These are phyloP conservation scores for Canna indica DNA, from an alignment of 176 grass and related monocot genomes.

Conservation along the genomic window DNA sequence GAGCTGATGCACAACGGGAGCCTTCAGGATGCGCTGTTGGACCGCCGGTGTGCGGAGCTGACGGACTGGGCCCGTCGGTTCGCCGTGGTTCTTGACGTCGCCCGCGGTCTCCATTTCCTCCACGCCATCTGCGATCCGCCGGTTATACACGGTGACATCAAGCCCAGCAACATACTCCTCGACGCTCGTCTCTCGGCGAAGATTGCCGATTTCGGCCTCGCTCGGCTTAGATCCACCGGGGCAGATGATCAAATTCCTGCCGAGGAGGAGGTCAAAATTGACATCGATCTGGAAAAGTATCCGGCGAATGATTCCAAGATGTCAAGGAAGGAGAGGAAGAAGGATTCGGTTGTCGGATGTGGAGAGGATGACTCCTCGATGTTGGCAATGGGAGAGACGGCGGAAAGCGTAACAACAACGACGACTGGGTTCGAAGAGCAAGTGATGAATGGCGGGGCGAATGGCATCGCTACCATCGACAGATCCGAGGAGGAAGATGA, in stretches of 20 bases:
- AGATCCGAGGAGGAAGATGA: constrained; percentile 58
- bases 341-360: neutral
- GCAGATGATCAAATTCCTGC: constrained; percentile 29
- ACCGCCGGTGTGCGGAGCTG: constrained; percentile 52
- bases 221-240: constrained; percentile 36
- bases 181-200: constrained; percentile 54
- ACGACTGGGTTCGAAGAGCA: constrained; percentile 4
- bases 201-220: constrained; percentile 87
- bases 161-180: constrained; percentile 92
- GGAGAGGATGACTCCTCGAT: constrained; percentile 12
- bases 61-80: constrained; percentile 56
- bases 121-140: constrained; percentile 65
- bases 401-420: constrained; percentile 19
- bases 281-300: constrained; percentile 30
- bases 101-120: constrained; percentile 65
- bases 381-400: constrained; percentile 7
- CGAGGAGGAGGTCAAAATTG: constrained; percentile 21
- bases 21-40: constrained; percentile 84
- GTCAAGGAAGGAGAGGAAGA: neutral
- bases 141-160: constrained; percentile 85
- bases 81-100: constrained; percentile 66
- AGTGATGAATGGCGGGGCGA: neutral
- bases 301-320: neutral
- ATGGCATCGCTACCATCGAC: neutral
- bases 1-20: constrained; percentile 95